Base-by-base conservation (phyloP, 345 rosid species). In the Heritiera fomes region DNA sequence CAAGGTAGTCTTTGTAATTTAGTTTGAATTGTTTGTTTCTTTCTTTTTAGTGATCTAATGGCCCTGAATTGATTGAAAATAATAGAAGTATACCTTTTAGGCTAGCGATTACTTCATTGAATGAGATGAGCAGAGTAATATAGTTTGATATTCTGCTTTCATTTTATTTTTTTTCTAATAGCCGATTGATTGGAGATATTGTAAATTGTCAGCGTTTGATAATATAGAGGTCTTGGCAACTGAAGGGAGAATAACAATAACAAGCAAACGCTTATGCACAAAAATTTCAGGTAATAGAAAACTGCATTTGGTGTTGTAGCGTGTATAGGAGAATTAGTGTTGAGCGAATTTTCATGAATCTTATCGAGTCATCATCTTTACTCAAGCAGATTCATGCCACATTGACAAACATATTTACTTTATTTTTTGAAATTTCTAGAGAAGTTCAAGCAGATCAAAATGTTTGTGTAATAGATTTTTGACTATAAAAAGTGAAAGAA, bases 381-480 rank as follows among this genome's bases (percentile, higher is more conserved):
- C 56, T 47, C 11, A 8, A 46, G 73, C 53, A 69, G 53, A 46
- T 45, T 69, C 7, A 11, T 46, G 73, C 73, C 12, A 69, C 56
- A 70, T 28, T 70, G 56, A 28, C 34, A 3, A 70, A 45, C 73
- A 68, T 12, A 45, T 20, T 45, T 20, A 68, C 18, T 68, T 68
- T 38, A 13, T 45, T 13, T 20, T 46, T 69, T 20, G 17, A 28
- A 58, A 28, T 13, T 70, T 49, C 34, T 49, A 30, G n/a, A 28
- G 74, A 38, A 49, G 56, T 47, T 70, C 20, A 47, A 47, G 58
- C 58, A 70, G 58, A 70, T 50, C 40, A 50, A 70, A 13, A n/a
- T 13, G 58, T 46, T 15, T 47, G 74, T 47, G 10, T 7, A 14
- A 47, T 3, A 70, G 41, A 70, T 49, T 68, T 28, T n/a, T 45